Percentiles rank a stretch among this genome's conserved stretches.
Conservation (phyloP, 2,329 filamentous ascomycete species). For the Coleophoma eucalyptorum region DNA sequence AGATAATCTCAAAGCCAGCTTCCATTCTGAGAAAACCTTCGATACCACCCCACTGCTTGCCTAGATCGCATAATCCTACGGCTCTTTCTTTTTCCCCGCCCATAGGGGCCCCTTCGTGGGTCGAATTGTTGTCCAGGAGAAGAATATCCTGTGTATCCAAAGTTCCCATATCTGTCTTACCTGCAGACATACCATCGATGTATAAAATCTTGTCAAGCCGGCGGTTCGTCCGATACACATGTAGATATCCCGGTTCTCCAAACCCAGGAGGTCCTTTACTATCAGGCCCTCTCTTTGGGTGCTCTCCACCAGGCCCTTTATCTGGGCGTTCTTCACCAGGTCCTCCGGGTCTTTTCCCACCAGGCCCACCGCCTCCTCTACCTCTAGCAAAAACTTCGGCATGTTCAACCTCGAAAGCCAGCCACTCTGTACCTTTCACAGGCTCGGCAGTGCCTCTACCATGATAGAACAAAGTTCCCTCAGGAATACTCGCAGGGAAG, state of each 20-base stretch:
- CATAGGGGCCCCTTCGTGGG: neutral
- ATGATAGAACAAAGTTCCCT: slow-evolving; percentile 64
- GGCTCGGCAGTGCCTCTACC: slow-evolving; percentile 43
- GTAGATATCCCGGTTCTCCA: slow-evolving; percentile 50
- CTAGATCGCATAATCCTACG: slow-evolving; percentile 49
- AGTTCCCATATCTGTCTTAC: slow-evolving; percentile 61
- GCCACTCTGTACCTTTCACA: slow-evolving; percentile 58
- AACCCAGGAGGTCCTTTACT: neutral
- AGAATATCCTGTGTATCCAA: slow-evolving; percentile 64
- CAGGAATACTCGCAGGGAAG: slow-evolving; percentile 60
- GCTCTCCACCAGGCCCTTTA: slow-evolving; percentile 4
- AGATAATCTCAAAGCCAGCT: slow-evolving; percentile 66
- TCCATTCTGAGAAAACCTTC: slow-evolving; percentile 67
- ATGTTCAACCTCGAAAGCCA: slow-evolving; percentile 74
- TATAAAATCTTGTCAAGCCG: slow-evolving; percentile 59
- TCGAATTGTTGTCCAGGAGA: slow-evolving; percentile 37
- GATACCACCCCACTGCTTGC: slow-evolving; percentile 50
- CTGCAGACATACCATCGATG: slow-evolving; percentile 67
- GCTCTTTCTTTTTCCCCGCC: slow-evolving; percentile 50
- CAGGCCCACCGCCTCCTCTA: neutral
- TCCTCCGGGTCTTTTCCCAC: slow-evolving; percentile 1
- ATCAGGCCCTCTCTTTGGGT: slow-evolving; percentile 3
- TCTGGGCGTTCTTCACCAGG: neutral
- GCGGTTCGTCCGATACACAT: slow-evolving; percentile 58
- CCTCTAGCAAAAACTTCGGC: slow-evolving; percentile 55